Percentiles rank a stretch among this genome's conserved stretches.
These are phyloP conservation scores for Buddleja alternifolia DNA, from an alignment of 257 asterid species.

Conservation along the genomic window DNA sequence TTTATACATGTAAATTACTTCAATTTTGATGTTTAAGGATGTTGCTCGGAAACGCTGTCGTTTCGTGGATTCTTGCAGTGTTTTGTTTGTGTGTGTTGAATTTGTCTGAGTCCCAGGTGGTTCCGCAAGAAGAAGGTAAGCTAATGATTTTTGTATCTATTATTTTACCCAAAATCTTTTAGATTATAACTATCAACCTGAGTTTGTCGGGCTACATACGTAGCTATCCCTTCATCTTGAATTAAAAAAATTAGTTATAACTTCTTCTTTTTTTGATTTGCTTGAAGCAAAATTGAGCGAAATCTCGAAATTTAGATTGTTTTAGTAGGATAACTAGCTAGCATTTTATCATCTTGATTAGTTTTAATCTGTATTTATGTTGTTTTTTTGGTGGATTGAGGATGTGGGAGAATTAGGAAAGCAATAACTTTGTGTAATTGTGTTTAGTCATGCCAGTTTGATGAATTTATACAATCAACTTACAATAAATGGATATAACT, in stretches of 20 bases:
- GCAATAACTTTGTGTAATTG: too few relatives aligned
- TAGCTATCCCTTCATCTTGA: too few relatives aligned
- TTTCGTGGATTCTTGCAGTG: constrained; percentile 35
- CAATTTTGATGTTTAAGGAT: constrained; percentile 28
- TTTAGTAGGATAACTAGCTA: too few relatives aligned
- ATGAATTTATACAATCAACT: neutral
- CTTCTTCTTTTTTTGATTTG: neutral
- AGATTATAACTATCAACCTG: too few relatives aligned
- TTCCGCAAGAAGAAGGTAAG: constrained; percentile 53
- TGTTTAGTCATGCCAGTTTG: constrained; percentile 1
- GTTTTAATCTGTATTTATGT: too few relatives aligned
- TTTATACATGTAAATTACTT: constrained; percentile 8
- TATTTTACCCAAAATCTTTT: too few relatives aligned
- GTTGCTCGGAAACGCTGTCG: constrained; percentile 27
- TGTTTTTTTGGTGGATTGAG: too few relatives aligned
- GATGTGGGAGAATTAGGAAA: too few relatives aligned
- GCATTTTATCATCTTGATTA: too few relatives aligned
- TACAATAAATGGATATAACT: neutral
- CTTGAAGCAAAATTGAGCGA: neutral
- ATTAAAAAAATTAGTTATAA: too few relatives aligned
- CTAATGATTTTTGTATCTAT: neutral
- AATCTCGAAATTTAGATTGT: neutral
- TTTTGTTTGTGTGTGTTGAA: constrained; percentile 30
- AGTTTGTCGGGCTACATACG: too few relatives aligned
- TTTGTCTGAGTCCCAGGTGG: constrained; percentile 38